phyloP scores from a whole-genome alignment of 192 early-diverging fungal species.

The Coemansia sp. region DNA sequence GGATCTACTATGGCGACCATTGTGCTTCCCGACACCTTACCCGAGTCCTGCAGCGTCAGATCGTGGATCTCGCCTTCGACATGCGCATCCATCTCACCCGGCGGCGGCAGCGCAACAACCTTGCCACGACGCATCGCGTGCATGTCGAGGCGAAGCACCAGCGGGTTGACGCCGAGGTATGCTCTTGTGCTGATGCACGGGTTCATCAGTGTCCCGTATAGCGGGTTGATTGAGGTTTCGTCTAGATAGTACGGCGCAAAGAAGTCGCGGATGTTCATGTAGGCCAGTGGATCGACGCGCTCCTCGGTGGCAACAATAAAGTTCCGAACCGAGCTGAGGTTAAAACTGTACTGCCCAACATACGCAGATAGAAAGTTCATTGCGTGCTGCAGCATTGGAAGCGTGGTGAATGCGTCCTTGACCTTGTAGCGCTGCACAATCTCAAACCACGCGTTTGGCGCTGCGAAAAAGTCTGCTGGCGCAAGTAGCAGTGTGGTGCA shows the following conservation, averaged over 20 bases:
- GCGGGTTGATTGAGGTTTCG: constrained; percentile 66
- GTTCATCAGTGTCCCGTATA: constrained; percentile 78
- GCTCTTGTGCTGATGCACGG: constrained; percentile 79
- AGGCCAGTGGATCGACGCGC: constrained; percentile 52
- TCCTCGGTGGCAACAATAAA: constrained; percentile 64
- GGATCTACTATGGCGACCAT: constrained; percentile 86
- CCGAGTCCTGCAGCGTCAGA: constrained; percentile 68
- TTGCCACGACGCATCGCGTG: constrained; percentile 66
- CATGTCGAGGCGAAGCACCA: constrained; percentile 66
- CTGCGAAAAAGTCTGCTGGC: constrained; percentile 60
- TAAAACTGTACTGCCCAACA: constrained; percentile 52
- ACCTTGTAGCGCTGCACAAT: constrained; percentile 68
- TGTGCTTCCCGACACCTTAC: constrained; percentile 76
- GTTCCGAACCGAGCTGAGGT: constrained; percentile 59
- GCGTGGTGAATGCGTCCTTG: constrained; percentile 68
- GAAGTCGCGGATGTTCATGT: constrained; percentile 56
- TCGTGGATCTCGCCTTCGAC: constrained; percentile 55
- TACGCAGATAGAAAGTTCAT: constrained; percentile 59
- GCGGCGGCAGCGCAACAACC: constrained; percentile 57
- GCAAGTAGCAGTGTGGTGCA: constrained; percentile 66
- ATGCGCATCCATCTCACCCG: constrained; percentile 12
- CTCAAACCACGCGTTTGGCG: constrained; percentile 74
- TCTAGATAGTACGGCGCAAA: constrained; percentile 68
- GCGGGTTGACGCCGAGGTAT: constrained; percentile 74
- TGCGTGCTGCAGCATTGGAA: constrained; percentile 69